These are phyloP conservation scores for Psidium guajava DNA, from an alignment of 345 rosid genomes.

Conservation along the genomic window DNA sequence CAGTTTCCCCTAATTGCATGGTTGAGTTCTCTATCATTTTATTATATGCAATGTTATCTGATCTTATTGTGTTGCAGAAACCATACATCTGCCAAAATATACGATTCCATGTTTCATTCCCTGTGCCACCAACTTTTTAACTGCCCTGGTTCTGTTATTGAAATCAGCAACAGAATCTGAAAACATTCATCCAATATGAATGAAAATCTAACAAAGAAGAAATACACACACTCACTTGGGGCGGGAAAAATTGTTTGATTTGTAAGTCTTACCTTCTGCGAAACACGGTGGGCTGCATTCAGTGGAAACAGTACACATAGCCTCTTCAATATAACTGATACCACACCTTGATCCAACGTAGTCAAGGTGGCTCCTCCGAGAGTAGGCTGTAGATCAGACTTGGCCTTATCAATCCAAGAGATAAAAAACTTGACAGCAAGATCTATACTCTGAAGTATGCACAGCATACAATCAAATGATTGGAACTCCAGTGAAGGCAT, in stretches of 20 bases:
- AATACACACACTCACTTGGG: not conserved
- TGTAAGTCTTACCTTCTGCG: slow-evolving; percentile 32
- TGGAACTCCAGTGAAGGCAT: slow-evolving; percentile 29
- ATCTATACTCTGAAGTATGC: slow-evolving; percentile 51
- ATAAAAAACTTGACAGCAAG: slow-evolving; percentile 35
- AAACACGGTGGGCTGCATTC: slow-evolving; percentile 26
- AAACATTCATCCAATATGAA: not conserved
- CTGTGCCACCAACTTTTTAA: not conserved
- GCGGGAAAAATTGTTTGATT: not conserved
- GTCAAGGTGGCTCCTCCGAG: slow-evolving; percentile 16
- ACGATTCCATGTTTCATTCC: not conserved
- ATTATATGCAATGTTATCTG: not conserved
- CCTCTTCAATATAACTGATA: slow-evolving; percentile 41
- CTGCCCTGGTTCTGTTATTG: not conserved
- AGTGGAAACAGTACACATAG: slow-evolving; percentile 52
- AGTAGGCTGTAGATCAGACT: slow-evolving; percentile 7
- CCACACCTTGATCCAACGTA: slow-evolving; percentile 30
- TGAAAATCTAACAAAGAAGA: not conserved
- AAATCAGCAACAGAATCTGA: not conserved
- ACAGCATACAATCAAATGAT: slow-evolving; percentile 53
- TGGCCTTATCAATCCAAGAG: slow-evolving; percentile 13
- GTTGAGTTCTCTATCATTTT: not conserved
- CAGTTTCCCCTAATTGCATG: not conserved
- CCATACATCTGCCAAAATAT: not conserved
- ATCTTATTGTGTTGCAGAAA: not conserved